Conservation (phyloP, 2,329 filamentous ascomycete species). For the Scopulariopsis brevicaulis region DNA sequence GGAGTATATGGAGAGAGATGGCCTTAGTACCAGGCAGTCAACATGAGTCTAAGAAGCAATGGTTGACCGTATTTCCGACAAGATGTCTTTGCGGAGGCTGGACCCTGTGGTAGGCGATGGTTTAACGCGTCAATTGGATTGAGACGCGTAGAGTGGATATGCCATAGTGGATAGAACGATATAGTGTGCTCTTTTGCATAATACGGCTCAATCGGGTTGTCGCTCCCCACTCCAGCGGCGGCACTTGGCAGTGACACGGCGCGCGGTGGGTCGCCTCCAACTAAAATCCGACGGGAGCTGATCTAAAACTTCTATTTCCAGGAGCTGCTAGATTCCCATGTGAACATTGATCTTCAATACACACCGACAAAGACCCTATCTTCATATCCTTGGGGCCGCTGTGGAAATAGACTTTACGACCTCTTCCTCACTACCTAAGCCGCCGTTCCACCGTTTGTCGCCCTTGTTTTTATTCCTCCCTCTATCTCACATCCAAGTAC, state of each 20-base stretch:
- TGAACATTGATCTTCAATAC: background rate
- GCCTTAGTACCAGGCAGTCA: no score
- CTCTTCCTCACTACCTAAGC: background rate
- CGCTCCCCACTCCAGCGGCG: background rate
- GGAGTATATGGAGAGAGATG: no score
- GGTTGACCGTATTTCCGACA: no score
- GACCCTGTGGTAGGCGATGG: background rate
- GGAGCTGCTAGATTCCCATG: background rate
- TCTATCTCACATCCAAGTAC: background rate
- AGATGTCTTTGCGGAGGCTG: background rate
- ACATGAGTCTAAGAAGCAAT: no score
- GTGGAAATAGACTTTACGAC: background rate
- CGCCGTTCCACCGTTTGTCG: background rate
- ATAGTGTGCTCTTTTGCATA: background rate
- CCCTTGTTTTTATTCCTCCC: background rate
- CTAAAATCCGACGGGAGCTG: background rate
- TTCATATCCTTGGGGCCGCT: background rate
- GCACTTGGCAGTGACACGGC: background rate
- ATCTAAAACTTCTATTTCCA: constrained; percentile 5
- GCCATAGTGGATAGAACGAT: background rate
- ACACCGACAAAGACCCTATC: background rate
- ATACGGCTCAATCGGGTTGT: background rate
- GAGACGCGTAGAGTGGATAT: background rate
- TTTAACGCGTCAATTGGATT: background rate
- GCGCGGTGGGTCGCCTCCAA: background rate